phyloP scores from a whole-genome alignment of 176 grass and related monocot genomes.

The Aegilops speltoides region DNA sequence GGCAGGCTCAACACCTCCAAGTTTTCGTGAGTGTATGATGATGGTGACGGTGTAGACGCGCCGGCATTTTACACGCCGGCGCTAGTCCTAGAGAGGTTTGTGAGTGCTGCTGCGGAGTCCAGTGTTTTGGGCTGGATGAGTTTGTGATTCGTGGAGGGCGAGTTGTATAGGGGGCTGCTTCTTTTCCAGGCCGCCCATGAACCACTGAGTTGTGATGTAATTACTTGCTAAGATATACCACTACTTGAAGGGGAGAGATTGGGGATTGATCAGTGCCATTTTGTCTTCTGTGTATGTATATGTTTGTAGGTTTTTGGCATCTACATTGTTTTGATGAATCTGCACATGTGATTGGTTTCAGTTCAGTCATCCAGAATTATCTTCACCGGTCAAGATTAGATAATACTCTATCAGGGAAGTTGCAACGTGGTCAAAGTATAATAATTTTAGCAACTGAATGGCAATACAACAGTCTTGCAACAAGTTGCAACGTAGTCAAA shows the following conservation, averaged over 20 bases:
- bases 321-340: not conserved
- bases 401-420: not conserved
- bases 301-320: no score
- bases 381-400: not conserved
- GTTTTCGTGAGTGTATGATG: constrained; percentile 46
- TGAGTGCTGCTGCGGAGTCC: constrained; percentile 15
- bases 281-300: not conserved
- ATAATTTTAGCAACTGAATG: not conserved
- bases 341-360: not conserved
- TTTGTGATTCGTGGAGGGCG: constrained; percentile 53
- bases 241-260: constrained; percentile 12
- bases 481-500: not conserved
- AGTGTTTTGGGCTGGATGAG: constrained; percentile 34
- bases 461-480: not conserved
- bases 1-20: constrained; percentile 73
- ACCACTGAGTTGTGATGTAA: constrained; percentile 50
- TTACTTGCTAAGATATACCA: constrained; percentile 51
- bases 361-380: not conserved
- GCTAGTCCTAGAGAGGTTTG: constrained; percentile 20
- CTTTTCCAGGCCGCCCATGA: constrained; percentile 16
- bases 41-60: constrained; percentile 9
- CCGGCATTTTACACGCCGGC: constrained; percentile 33
- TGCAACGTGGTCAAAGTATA: not conserved
- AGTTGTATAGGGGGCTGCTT: constrained; percentile 37
- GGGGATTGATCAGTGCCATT: constrained; percentile 28